Evolutionary conservation across 2,329 filamentous ascomycete species (phyloP).

Genomic region (Endothia cerciana): DNA sequence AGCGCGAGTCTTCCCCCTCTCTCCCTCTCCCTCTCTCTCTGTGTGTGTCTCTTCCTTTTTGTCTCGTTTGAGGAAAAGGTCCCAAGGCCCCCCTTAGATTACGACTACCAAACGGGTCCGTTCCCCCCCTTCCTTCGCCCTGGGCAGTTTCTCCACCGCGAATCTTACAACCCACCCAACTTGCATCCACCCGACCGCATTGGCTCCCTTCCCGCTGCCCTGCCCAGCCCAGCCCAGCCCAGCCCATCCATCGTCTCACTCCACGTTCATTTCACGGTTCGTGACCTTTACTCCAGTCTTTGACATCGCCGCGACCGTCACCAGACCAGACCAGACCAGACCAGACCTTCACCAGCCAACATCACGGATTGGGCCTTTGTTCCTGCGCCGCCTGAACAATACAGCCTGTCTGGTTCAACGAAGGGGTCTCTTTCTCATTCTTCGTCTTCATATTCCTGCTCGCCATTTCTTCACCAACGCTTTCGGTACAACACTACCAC

Average conservation of each 20-base stretch:
- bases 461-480: constrained; percentile 6
- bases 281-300: not conserved
- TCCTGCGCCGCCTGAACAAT: not conserved
- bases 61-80: not conserved
- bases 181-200: constrained; percentile 10
- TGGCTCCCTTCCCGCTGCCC: constrained; percentile 8
- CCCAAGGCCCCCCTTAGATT: constrained; percentile 28
- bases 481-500: constrained; percentile 25
- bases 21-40: too few species aligned
- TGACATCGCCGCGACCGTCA: not conserved
- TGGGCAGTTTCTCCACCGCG: constrained; percentile 17
- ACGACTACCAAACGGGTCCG: constrained; percentile 26
- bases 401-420: not conserved
- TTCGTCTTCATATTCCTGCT: constrained; percentile 2
- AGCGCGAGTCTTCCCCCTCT: too few species aligned
- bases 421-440: constrained; percentile 6
- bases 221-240: not conserved
- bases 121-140: constrained; percentile 22
- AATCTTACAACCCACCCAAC: constrained; percentile 22
- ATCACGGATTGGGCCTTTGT: constrained; percentile 11
- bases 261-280: not conserved
- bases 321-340: not conserved
- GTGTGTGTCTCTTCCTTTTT: not conserved
- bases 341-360: constrained; percentile 5
- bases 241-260: constrained; percentile 5